Evolutionary conservation across 805 yeast species (phyloP).

Genomic region (Yarrowia divulgata): DNA sequence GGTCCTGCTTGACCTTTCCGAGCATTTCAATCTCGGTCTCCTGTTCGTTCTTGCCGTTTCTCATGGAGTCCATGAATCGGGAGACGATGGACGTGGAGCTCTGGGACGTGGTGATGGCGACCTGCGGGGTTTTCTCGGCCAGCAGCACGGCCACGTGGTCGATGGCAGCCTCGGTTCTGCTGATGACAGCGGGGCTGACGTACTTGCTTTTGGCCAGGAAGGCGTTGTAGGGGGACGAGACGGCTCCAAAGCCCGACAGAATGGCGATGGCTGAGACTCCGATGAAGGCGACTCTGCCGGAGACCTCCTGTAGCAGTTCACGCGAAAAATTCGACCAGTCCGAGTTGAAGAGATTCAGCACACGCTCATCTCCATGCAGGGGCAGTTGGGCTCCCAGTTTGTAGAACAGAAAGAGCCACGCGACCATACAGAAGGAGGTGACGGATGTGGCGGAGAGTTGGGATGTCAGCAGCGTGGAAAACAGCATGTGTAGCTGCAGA

Average conservation of each 20-base stretch:
- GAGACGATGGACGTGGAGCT: constrained; percentile 16
- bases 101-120: constrained; percentile 20
- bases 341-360: constrained; percentile 6
- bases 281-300: constrained; percentile 52
- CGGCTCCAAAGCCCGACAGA: constrained; percentile 54
- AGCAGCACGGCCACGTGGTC: constrained; percentile 48
- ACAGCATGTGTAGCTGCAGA: constrained; percentile 16
- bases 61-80: constrained; percentile 31
- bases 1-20: constrained; percentile 47
- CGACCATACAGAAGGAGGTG: constrained; percentile 41
- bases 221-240: constrained; percentile 52
- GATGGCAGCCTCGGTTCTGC: constrained; percentile 45
- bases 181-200: constrained; percentile 47
- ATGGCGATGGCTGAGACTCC: constrained; percentile 55
- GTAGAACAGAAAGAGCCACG: constrained; percentile 47
- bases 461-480: constrained; percentile 7
- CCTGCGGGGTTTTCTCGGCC: constrained; percentile 43
- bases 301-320: constrained; percentile 42
- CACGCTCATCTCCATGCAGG: constrained; percentile 36
- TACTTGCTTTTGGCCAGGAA: constrained; percentile 33
- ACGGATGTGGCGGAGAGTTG: neutral
- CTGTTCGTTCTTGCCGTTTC: constrained; percentile 40
- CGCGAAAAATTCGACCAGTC: constrained; percentile 5
- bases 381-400: constrained; percentile 48
- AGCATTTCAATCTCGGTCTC: constrained; percentile 51